Conservation (phyloP, 805 yeast genomes). For the Cyberlindnera maclurae region DNA sequence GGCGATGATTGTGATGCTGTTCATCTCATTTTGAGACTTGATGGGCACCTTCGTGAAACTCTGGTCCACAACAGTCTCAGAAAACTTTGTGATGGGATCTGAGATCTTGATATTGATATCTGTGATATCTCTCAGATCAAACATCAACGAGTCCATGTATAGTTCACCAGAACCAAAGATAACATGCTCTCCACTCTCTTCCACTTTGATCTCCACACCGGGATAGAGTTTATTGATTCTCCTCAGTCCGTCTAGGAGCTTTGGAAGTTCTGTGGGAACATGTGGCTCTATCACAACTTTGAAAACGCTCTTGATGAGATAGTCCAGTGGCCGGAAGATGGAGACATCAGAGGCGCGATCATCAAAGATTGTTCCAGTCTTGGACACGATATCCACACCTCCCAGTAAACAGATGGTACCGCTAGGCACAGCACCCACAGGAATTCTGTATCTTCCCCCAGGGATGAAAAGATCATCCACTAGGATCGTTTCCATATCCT, state of each 20-base stretch:
- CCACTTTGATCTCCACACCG: slow-evolving; percentile 62
- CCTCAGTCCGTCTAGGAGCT: slow-evolving; percentile 61
- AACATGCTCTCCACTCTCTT: slow-evolving; percentile 84
- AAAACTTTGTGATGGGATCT: slow-evolving; percentile 72
- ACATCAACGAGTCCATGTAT: slow-evolving; percentile 75
- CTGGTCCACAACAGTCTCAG: slow-evolving; percentile 65
- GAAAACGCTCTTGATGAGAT: slow-evolving; percentile 50
- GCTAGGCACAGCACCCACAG: slow-evolving; percentile 43
- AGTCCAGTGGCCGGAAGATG: slow-evolving; percentile 36
- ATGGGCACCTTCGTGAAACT: slow-evolving; percentile 65
- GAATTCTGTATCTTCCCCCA: slow-evolving; percentile 64
- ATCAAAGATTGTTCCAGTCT: slow-evolving; percentile 52
- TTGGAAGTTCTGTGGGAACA: slow-evolving; percentile 71
- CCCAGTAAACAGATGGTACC: slow-evolving; percentile 67
- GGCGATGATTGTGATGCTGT: slow-evolving; percentile 61
- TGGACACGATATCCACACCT: slow-evolving; percentile 56
- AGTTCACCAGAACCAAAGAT: slow-evolving; percentile 82
- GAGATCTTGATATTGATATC: slow-evolving; percentile 72
- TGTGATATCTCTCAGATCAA: slow-evolving; percentile 58
- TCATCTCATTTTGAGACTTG: slow-evolving; percentile 45
- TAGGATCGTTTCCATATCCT: slow-evolving; percentile 37
- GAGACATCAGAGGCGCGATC: slow-evolving; percentile 14
- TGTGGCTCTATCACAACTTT: slow-evolving; percentile 81
- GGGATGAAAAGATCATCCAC: slow-evolving; percentile 36
- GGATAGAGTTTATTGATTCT: slow-evolving; percentile 56